Evolutionary conservation across 2,329 filamentous ascomycete species (phyloP), one percentile per base, ranked within the genome.

Genomic region (Endothia cerciana): DNA sequence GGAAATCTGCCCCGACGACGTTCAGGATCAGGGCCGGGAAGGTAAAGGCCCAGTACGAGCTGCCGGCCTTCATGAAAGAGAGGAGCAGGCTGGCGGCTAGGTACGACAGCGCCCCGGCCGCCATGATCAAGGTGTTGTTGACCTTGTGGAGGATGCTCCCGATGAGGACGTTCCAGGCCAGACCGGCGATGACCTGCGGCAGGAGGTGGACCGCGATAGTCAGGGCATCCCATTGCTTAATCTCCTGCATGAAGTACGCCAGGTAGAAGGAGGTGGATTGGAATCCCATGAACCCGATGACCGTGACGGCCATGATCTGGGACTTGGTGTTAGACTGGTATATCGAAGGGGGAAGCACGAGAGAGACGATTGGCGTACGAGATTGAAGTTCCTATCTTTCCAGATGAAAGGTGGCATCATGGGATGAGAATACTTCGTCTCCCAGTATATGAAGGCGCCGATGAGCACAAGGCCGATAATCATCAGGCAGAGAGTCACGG

Each of bases 1-100:
- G 85, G 41, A 91, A 84, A 72, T 91, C 89, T 0, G 88, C 88
- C 1, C 89, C 89, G 4, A 89, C 78, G 1, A 91, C 88, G 28
- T 84, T 83, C 33, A 91, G 74, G 5, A 87, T 75, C 47, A 90
- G 75, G 0, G 83, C 82, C 0, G 88, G 87, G 72, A 91, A 91
- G 6, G 85, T 81, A 67, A 89, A 87, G 0, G 83, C 83, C 89
- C 89, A 91, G 73, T 91, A 91, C 22, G 79, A 82, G 64, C 82
- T 82, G 11, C 83, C 79, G 1, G 81, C 73, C 47, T 79, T 76
- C 71, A 89, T 86, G 59, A 90, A 81, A 0, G 85, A 83, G 43
- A 88, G 79, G 6, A 91, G 78, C 0, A 87, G 74, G 69, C 76
- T 76, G 19, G 77, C 77, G 4, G 68, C 75, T 2, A 81, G 67